These are phyloP conservation scores for Rhododendron kiyosumense DNA, from an alignment of 148 eudicot genomes.

Conservation along the genomic window DNA sequence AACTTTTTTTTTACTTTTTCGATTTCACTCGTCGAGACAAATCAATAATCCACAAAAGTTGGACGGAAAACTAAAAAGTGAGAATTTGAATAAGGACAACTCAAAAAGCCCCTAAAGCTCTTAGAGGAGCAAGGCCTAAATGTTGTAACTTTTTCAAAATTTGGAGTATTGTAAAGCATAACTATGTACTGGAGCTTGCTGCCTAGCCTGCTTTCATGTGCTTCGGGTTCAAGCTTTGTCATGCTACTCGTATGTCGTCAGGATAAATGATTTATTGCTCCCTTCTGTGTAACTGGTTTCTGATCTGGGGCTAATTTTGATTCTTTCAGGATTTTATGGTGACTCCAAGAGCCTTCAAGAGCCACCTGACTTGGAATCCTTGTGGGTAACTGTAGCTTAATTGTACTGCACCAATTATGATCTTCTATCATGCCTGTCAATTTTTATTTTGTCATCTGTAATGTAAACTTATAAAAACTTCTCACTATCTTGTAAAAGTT, in stretches of 20 bases:
- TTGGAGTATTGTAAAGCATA: not conserved
- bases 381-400: not conserved
- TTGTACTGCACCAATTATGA: not conserved
- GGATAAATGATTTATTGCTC: not conserved
- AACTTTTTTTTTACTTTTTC: too few relatives aligned
- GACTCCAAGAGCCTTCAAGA: not conserved
- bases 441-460: not conserved
- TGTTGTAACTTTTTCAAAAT: not conserved
- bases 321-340: conserved; percentile 12
- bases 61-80: too few relatives aligned
- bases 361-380: not conserved
- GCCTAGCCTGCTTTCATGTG: not conserved
- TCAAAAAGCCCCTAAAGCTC: too few relatives aligned
- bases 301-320: not conserved
- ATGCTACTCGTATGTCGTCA: not conserved
- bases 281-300: not conserved
- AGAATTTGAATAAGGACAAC: too few relatives aligned
- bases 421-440: not conserved
- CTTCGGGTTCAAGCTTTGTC: not conserved
- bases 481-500: not conserved
- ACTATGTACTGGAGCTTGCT: not conserved
- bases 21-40: too few relatives aligned
- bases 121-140: not conserved
- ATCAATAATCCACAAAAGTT: too few relatives aligned
- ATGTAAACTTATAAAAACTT: not conserved